phyloP scores from a whole-genome alignment of 169 alveolate genomes.

The Plasmodium coatneyi region DNA sequence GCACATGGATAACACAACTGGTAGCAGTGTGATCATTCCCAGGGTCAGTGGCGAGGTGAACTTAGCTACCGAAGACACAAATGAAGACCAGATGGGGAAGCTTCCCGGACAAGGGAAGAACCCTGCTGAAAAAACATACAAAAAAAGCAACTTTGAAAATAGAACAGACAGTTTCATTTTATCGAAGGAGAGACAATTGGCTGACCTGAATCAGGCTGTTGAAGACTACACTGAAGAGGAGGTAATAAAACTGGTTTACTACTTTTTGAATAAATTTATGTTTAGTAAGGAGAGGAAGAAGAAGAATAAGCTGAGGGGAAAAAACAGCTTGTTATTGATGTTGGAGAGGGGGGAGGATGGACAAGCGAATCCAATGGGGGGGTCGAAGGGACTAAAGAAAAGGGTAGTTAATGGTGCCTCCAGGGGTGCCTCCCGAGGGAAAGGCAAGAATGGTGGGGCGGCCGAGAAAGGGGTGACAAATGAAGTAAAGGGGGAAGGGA shows the following conservation, averaged over 20 bases:
- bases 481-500: neutral
- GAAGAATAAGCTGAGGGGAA: neutral
- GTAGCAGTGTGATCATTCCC: neutral
- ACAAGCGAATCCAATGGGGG: neutral
- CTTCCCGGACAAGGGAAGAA: neutral
- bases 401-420: neutral
- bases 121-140: neutral
- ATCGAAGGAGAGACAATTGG: neutral
- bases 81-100: neutral
- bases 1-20: neutral
- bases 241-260: constrained; percentile 20
- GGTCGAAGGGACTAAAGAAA: neutral
- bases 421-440: neutral
- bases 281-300: constrained; percentile 31
- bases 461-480: neutral
- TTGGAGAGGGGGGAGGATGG: neutral
- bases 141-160: neutral
- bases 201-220: neutral
- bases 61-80: neutral
- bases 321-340: neutral
- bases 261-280: constrained; percentile 45
- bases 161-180: neutral
- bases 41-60: neutral
- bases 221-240: constrained; percentile 52
- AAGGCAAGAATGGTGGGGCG: neutral